Conservation (phyloP, 192 early-diverging fungal genomes). For the Ambispora gerdemannii region DNA sequence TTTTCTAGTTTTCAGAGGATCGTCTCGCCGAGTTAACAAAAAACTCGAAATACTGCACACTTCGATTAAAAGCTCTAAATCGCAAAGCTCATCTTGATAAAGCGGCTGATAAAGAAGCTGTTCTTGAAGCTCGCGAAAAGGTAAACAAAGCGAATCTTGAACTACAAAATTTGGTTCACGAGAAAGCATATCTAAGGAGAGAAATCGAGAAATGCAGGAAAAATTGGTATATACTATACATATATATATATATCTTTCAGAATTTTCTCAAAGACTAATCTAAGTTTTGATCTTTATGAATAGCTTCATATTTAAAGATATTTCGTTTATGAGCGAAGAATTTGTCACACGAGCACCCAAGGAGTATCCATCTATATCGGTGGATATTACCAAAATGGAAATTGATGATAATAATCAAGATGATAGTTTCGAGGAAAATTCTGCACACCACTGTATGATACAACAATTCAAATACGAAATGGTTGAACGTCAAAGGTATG, state of each 20-base stretch:
- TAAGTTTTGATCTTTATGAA: background rate
- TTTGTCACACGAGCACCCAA: background rate
- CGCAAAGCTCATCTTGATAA: background rate
- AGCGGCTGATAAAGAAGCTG: background rate
- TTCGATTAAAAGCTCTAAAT: background rate
- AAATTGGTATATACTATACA: too few species aligned
- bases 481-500: background rate
- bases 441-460: background rate
- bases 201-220: background rate
- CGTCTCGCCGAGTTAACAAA: too few species aligned
- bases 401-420: background rate
- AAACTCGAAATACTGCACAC: too few species aligned
- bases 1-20: too few species aligned
- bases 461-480: background rate
- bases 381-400: background rate
- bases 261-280: too few species aligned
- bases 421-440: background rate
- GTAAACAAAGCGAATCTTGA: background rate
- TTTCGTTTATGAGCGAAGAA: background rate
- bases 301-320: background rate
- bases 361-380: background rate
- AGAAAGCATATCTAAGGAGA: background rate
- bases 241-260: too few species aligned
- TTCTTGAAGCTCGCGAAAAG: background rate
- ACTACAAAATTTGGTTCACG: background rate